These are phyloP conservation scores for Saccharomycopsis babjevae DNA, from an alignment of 805 yeast genomes.

Conservation along the genomic window DNA sequence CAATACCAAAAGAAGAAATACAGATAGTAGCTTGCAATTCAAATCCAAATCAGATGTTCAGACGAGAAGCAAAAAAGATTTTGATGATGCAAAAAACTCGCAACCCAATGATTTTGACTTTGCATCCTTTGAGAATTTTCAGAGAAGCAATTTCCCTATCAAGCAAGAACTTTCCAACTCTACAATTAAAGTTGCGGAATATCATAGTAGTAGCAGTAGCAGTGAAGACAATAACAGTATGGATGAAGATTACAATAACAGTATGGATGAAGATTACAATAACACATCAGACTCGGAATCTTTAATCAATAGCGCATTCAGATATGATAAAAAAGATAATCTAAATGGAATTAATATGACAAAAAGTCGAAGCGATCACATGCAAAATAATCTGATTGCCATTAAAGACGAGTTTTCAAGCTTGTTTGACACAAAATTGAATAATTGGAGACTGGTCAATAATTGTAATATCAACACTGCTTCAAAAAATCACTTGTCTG, in stretches of 20 bases:
- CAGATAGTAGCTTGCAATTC: neutral
- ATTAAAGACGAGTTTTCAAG: neutral
- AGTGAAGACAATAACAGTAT: neutral
- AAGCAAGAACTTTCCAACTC: neutral
- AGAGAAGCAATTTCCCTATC: neutral
- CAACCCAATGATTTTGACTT: neutral
- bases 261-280: neutral
- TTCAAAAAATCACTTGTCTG: neutral
- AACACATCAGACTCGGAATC: constrained; percentile 1
- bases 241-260: neutral
- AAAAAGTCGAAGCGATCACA: neutral
- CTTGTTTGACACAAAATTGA: neutral
- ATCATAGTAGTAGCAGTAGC: neutral
- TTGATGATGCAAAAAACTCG: too few relatives aligned
- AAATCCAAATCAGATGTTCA: too few relatives aligned
- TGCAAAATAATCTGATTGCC: neutral
- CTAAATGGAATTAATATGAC: neutral
- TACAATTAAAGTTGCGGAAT: neutral
- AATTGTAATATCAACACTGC: neutral
- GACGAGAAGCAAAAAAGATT: too few relatives aligned
- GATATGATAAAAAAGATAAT: neutral
- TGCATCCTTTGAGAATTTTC: neutral
- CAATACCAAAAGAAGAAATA: neutral
- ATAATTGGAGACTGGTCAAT: neutral
- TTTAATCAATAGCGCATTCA: neutral